Base-by-base conservation (phyloP, 1,284 basidiomycete genomes). In the Sparassis latifolia region DNA sequence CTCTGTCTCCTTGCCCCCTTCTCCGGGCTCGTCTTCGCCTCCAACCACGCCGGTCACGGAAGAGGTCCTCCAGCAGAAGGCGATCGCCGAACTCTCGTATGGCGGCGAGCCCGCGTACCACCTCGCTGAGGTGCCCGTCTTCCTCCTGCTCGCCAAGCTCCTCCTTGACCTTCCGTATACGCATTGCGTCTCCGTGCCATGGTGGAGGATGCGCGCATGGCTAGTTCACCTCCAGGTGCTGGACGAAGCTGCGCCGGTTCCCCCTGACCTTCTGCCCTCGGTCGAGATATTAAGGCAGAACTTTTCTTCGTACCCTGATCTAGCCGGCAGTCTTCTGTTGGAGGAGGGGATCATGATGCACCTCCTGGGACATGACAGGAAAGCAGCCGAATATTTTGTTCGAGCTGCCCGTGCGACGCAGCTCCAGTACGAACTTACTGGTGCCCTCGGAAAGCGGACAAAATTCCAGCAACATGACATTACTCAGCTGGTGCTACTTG, bases 71-170 rank as follows among this genome's bases (percentile, higher is more conserved):
- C 81, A 93, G 61, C 67, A 72, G 33, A 79, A 78, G 52, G 80
- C 93, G 10, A 74, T 95, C 43, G 75, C 86, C 3, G 83, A 88
- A 55, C 80, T 99, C 42, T 84, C 93, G 0, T 82, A 82, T 53
- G 82, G 84, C 2, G 97, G 97, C 1, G 96, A 99, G 70, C 97
- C 97, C 3, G 92, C 92, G 0, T 99, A 99, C 69, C 97, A 99
- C 67, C 86, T 99, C 44, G 79, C 86, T 20, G 73, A 77, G 54
- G 70, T 72, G 42, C 79, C 94, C 1, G 69, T 82, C 31, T 83
- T 95, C 60, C 79, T 98, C 49, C 80, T 87, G 40, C 72, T 96
- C 50, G 80, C 94, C 0, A 79, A 88, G 55, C 70, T 89, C 33
- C 70, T 97, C 39, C 70, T 97, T 55, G 72, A 75, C 10, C 69